phyloP scores from a whole-genome alignment of 805 yeast genomes.

The Yarrowia sp. region DNA sequence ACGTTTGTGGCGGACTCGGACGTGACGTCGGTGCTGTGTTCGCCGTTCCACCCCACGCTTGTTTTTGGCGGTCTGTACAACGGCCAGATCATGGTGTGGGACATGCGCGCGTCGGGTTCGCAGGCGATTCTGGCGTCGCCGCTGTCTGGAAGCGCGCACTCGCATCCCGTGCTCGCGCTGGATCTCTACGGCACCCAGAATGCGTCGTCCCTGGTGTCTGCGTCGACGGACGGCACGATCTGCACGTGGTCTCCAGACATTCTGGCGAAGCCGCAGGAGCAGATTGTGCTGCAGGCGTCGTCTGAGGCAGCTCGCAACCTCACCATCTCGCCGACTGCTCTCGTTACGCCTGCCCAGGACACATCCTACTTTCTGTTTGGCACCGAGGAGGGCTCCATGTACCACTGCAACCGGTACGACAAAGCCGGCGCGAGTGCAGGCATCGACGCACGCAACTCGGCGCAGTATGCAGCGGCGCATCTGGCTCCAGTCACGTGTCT shows the following conservation, averaged over 20 bases:
- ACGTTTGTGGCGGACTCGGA: conserved; percentile 46
- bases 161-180: conserved; percentile 39
- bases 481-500: conserved; percentile 40
- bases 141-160: conserved; percentile 36
- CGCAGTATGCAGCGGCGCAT: conserved; percentile 35
- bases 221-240: conserved; percentile 43
- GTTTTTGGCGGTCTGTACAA: conserved; percentile 49
- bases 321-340: conserved; percentile 38
- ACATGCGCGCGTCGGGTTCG: conserved; percentile 37
- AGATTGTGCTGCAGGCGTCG: conserved; percentile 34
- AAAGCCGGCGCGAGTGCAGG: conserved; percentile 39
- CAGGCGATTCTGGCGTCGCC: conserved; percentile 40
- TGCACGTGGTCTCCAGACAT: conserved; percentile 43
- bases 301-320: conserved; percentile 31
- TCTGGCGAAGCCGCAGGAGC: conserved; percentile 41
- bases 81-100: conserved; percentile 56
- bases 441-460: conserved; percentile 33
- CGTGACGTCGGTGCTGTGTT: conserved; percentile 38
- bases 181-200: conserved; percentile 36
- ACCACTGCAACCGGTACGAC: conserved; percentile 38
- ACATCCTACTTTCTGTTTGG: conserved; percentile 40
- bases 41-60: conserved; percentile 42
- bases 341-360: conserved; percentile 36
- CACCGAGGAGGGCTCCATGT: conserved; percentile 41
- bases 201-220: conserved; percentile 37